Evolutionary conservation across 345 rosid genomes (phyloP), one percentile per base, ranked within the genome.

Genomic region (Populus simonii): DNA sequence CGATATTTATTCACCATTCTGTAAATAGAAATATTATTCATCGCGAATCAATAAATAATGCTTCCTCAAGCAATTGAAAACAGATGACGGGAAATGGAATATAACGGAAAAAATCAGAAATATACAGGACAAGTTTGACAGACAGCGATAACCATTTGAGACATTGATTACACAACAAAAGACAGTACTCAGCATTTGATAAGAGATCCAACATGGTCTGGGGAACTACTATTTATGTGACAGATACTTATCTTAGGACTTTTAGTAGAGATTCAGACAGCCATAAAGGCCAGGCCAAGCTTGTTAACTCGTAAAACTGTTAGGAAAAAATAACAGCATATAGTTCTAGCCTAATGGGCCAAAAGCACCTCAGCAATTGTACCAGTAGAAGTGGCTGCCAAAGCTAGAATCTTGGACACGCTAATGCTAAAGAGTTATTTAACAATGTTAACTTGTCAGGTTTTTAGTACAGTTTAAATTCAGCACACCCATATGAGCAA

Each of bases 1-100:
- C n/a, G 80, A 78, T 91, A 84, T 35, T 84, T 87, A 77, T 69
- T 88, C 72, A 85, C 85, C 36, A 92, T 83, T 53, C 98, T 96
- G 90, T 59, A 77, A 75, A 78, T 76, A 33, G 43, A 68, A 74
- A 73, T 70, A 71, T 65, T 41, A 53, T 75, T 73, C 35, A 74
- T 71, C 74, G 74, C 55, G 38, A 20, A 53, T 53, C 59, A 53
- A 49, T 23, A 55, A 7, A 41, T 7, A 3, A 74, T 45, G 23
- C 22, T 38, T 68, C 22, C 65, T 27, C 36, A 39, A 20, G 70
- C 39, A 70, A 66, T 25, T 38, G 27, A 16, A 17, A 13, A 41
- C 17, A 80, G 71, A 61, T 11, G 23, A 29, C 13, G 33, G 45
- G 35, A 23, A 27, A 31, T 11, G 36, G 41, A 36, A 61, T 39